A percentile compares a stretch with the other conserved stretches of the same genome.
Evolutionary conservation across 2,329 filamentous ascomycete species (phyloP).

Genomic region (Cladophialophora immunda): DNA sequence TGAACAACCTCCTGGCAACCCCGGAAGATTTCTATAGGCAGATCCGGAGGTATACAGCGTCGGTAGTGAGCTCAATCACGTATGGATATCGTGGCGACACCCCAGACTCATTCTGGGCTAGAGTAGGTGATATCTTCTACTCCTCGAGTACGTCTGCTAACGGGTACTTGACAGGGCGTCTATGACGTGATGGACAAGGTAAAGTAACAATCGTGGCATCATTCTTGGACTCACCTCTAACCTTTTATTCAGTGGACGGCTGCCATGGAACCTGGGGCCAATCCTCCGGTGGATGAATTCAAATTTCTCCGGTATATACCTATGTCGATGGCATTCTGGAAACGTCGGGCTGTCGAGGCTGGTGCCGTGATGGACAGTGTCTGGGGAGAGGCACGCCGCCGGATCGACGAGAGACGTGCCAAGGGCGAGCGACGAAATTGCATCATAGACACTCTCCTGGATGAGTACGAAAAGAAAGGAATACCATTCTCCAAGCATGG

Average conservation of each 20-base stretch:
- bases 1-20: conserved; percentile 21
- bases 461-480: conserved; percentile 37
- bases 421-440: conserved; percentile 38
- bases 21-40: conserved; percentile 23
- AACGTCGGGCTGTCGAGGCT: conserved; percentile 48
- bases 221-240: conserved; percentile 48
- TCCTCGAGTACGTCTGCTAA: background rate
- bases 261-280: conserved; percentile 48
- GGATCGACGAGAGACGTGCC: conserved; percentile 22
- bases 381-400: conserved; percentile 48
- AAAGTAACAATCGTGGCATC: background rate
- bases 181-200: conserved; percentile 27
- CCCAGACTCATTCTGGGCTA: conserved; percentile 40
- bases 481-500: conserved; percentile 11
- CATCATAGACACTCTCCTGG: conserved; percentile 53
- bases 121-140: conserved; percentile 17
- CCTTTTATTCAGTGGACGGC: conserved; percentile 34
- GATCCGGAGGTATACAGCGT: conserved; percentile 42
- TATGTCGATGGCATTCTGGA: conserved; percentile 46
- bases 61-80: conserved; percentile 59
- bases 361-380: conserved; percentile 51
- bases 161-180: conserved; percentile 1
- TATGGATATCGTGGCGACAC: conserved; percentile 56
- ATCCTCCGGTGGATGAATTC: conserved; percentile 59
- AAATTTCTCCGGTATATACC: conserved; percentile 55